Base-by-base conservation (phyloP, 306 rosid genomes). In the Prunus campanulata region DNA sequence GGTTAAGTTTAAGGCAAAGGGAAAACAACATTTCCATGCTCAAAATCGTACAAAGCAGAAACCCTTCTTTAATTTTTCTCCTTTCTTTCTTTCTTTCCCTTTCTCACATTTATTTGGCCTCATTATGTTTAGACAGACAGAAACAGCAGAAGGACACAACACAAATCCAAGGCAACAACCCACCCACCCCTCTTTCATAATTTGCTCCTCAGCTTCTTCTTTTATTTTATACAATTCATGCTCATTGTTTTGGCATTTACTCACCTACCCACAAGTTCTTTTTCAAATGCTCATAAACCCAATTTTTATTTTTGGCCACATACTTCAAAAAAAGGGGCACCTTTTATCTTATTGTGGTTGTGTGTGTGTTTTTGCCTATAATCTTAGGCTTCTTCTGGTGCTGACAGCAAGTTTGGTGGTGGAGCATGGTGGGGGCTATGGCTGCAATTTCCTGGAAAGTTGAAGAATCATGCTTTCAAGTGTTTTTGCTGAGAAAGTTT, bases 111-210 rank as follows among this genome's bases (percentile, higher is more conserved):
- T 74, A 78, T 83, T 76, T 76, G 76, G 71, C 82, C 80, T 85
- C 92, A 75, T 87, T 80, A 80, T 91, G 92, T 79, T 77, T 73
- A 52, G 66, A 57, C 86, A 79, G 77, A 83, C 82, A 79, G 59
- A 35, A 32, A 5, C 69, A 69, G 48, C 48, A 76, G 44, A 55
- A 76, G 57, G 24, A 51, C 50, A 59, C 29, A 54, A 70, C 64
- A 64, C 78, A 52, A 46, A 2, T 69, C 71, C 74, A 2, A 47
- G 32, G 65, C 68, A 68, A 78, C 54, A 61, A 6, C 15, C 72
- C 49, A 39, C 44, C 44, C 9, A 6, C 9, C 9, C 44, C 2
- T 39, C 44, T 39, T 1, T 39, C 44, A 6, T 39, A 39, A 39
- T 39, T 39, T 39, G 9, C 44, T 7, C 44, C 44, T 39, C 44